Conservation (phyloP, 306 rosid genomes). For the Vigna trinervia region DNA sequence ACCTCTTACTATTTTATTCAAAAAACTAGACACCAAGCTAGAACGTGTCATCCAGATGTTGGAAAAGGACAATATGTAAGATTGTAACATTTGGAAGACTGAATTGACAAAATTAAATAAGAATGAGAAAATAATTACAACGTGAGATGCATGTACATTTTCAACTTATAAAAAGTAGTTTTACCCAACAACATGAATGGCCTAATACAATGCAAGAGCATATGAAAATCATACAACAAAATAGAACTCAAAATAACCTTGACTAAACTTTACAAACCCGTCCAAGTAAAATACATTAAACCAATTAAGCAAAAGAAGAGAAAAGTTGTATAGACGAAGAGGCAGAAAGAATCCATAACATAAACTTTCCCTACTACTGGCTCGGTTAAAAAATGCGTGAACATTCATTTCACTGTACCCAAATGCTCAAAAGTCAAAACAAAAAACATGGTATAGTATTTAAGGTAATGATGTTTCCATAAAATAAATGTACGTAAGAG, state of each 20-base stretch:
- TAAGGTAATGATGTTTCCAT: neutral
- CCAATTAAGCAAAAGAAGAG: neutral
- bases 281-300: neutral
- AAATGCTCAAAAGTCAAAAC: conserved; percentile 26
- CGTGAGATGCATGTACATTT: conserved; percentile 6
- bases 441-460: neutral
- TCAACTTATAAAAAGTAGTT: neutral
- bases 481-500: neutral
- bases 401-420: conserved; percentile 2
- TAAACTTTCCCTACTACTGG: neutral
- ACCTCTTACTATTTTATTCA: neutral
- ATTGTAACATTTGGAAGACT: neutral
- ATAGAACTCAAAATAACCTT: neutral
- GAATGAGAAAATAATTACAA: neutral
- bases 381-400: conserved; percentile 18
- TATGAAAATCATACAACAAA: neutral
- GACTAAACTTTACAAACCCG: conserved; percentile 15
- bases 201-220: neutral
- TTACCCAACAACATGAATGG: neutral
- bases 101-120: neutral
- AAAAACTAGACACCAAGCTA: neutral
- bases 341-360: neutral
- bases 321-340: neutral
- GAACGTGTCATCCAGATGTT: neutral
- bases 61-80: neutral